Conservation (phyloP, 1,139 yeast species). For the Blastobotrys serpentis region DNA sequence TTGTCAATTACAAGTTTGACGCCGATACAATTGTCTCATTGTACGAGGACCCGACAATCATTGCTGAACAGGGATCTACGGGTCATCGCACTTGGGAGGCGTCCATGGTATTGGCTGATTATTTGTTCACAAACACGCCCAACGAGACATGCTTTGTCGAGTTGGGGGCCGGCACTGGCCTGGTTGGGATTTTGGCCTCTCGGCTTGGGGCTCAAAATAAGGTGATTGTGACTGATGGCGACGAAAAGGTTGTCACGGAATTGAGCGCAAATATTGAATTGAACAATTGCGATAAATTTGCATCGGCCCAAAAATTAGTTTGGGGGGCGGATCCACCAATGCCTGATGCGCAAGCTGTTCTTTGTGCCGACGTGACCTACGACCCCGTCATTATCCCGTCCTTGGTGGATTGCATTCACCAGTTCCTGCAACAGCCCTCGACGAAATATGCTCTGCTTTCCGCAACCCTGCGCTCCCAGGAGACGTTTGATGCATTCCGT, state of each 20-base stretch:
- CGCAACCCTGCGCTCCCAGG: conserved; percentile 68
- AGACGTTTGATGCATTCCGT: conserved; percentile 59
- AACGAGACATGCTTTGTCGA: conserved; percentile 46
- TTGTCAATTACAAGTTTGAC: conserved; percentile 12
- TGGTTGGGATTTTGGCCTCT: conserved; percentile 62
- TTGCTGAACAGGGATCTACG: conserved; percentile 66
- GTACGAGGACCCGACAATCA: conserved; percentile 36
- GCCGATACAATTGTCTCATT: conserved; percentile 16
- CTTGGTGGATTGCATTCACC: conserved; percentile 51
- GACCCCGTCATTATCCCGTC: conserved; percentile 61
- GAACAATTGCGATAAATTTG: conserved; percentile 42
- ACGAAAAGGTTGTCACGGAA: conserved; percentile 56
- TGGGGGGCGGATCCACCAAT: conserved; percentile 54
- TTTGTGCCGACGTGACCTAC: conserved; percentile 88
- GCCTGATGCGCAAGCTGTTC: conserved; percentile 21
- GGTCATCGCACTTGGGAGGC: conserved; percentile 97
- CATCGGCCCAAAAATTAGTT: conserved; percentile 51
- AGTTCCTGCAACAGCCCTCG: conserved; percentile 20
- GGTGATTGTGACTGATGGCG: conserved; percentile 75
- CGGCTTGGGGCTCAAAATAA: conserved; percentile 31
- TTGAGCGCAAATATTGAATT: conserved; percentile 47
- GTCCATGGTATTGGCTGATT: conserved; percentile 63
- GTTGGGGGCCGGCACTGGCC: conserved; percentile 88
- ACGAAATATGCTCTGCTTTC: conserved; percentile 36
- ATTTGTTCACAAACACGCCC: conserved; percentile 34